Conservation (phyloP, 2,329 filamentous ascomycete species). For the Tolypocladium tropicale region DNA sequence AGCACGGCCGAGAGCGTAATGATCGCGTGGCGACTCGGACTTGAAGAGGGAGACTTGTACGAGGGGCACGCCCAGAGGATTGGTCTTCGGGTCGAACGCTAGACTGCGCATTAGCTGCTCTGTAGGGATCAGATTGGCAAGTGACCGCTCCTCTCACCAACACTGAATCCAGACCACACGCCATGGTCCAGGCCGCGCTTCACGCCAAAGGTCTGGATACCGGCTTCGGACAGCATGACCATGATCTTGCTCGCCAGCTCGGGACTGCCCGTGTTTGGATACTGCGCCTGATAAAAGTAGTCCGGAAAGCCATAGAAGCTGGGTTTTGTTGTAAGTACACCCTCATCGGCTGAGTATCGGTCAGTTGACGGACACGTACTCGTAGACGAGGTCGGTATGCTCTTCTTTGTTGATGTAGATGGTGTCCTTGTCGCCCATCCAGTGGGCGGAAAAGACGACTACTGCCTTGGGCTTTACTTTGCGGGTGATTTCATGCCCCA, state of each 20-base stretch:
- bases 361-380: conserved; percentile 27
- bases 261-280: conserved; percentile 51
- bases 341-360: neutral
- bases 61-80: conserved; percentile 55
- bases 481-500: conserved; percentile 60
- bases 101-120: neutral
- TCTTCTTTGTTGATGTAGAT: conserved; percentile 58
- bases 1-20: conserved; percentile 58
- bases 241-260: conserved; percentile 50
- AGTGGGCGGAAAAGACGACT: conserved; percentile 69
- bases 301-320: conserved; percentile 63
- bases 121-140: neutral
- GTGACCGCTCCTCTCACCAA: conserved; percentile 13
- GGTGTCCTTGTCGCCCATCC: conserved; percentile 48
- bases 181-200: conserved; percentile 64
- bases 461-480: conserved; percentile 62
- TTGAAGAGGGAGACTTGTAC: conserved; percentile 64
- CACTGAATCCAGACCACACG: conserved; percentile 59
- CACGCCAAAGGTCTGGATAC: conserved; percentile 48
- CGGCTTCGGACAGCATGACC: conserved; percentile 39
- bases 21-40: conserved; percentile 52
- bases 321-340: conserved; percentile 8
- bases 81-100: conserved; percentile 51
- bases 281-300: conserved; percentile 58
- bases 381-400: conserved; percentile 58